A percentile compares a stretch with the other conserved stretches of the same genome.
Evolutionary conservation across 805 yeast genomes (phyloP).

Genomic region (Myxozyma geophila): DNA sequence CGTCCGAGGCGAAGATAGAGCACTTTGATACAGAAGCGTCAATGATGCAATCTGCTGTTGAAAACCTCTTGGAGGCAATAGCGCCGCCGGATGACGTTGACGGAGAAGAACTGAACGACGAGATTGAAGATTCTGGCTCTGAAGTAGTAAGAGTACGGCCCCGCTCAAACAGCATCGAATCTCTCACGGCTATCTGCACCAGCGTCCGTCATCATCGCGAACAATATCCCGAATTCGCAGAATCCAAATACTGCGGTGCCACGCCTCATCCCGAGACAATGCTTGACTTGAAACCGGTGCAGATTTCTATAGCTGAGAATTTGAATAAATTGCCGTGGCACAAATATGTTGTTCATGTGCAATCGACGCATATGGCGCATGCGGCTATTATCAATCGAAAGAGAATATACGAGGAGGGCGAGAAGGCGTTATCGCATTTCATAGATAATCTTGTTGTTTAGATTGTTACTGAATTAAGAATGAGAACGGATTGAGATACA

Average conservation of each 20-base stretch:
- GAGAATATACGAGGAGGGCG: conserved; percentile 18
- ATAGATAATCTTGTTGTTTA: conserved; percentile 16
- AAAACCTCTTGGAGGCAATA: conserved; percentile 24
- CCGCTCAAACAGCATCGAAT: neutral
- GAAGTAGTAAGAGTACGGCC: neutral
- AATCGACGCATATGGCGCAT: conserved; percentile 75
- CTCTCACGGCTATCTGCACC: neutral
- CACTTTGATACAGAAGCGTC: conserved; percentile 23
- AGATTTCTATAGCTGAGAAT: conserved; percentile 9
- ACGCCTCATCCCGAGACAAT: neutral
- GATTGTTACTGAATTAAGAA: neutral
- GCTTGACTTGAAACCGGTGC: conserved; percentile 8
- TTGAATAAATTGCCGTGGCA: conserved; percentile 73
- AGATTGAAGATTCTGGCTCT: neutral
- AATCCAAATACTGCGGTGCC: conserved; percentile 5
- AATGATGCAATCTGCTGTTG: conserved; percentile 32
- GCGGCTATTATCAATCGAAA: conserved; percentile 83
- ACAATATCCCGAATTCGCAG: conserved; percentile 11
- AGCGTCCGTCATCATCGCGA: conserved; percentile 5
- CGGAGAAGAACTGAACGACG: neutral
- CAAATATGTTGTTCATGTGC: conserved; percentile 73
- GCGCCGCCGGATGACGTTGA: conserved; percentile 4
- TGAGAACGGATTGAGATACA: neutral
- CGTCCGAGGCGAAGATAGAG: neutral
- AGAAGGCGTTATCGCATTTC: conserved; percentile 20